These are phyloP conservation scores for Thermothelomyces thermophilus DNA, from an alignment of 2,329 filamentous ascomycete genomes.

Conservation along the genomic window DNA sequence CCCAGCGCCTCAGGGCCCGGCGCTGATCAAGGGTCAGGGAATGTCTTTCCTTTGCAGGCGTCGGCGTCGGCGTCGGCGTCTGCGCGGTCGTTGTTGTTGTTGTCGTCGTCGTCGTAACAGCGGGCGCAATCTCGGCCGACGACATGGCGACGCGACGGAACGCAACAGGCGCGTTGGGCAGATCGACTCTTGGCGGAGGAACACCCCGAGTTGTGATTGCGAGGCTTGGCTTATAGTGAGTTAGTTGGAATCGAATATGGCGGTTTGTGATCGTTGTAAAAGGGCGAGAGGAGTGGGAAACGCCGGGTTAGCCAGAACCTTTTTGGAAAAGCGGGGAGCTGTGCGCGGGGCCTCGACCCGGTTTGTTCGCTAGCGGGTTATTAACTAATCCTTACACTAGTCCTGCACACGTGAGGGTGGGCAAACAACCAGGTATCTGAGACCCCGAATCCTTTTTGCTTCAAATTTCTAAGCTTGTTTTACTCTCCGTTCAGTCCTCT, in stretches of 20 bases:
- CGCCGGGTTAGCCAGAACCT: too few species aligned
- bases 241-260: conserved; percentile 20
- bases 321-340: background rate
- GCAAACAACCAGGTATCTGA: too few species aligned
- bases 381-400: too few species aligned
- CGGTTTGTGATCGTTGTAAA: conserved; percentile 23
- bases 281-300: conserved; percentile 7
- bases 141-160: conserved; percentile 14
- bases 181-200: conserved; percentile 4
- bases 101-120: conserved; percentile 13
- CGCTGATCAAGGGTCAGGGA: conserved; percentile 57
- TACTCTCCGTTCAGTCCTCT: too few species aligned
- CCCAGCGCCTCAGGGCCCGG: conserved; percentile 54
- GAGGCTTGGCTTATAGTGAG: conserved; percentile 17
- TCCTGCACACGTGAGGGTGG: too few species aligned
- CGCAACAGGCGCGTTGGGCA: conserved; percentile 9
- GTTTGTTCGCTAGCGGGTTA: too few species aligned
- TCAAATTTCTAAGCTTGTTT: too few species aligned
- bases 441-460: too few species aligned
- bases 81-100: too few species aligned
- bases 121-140: conserved; percentile 17
- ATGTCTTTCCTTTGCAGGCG: conserved; percentile 44
- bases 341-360: background rate
- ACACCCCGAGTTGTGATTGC: conserved; percentile 10
- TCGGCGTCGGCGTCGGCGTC: too few species aligned